phyloP scores from a whole-genome alignment of 495 filamentous ascomycete genomes.

The Cercophora scortea region DNA sequence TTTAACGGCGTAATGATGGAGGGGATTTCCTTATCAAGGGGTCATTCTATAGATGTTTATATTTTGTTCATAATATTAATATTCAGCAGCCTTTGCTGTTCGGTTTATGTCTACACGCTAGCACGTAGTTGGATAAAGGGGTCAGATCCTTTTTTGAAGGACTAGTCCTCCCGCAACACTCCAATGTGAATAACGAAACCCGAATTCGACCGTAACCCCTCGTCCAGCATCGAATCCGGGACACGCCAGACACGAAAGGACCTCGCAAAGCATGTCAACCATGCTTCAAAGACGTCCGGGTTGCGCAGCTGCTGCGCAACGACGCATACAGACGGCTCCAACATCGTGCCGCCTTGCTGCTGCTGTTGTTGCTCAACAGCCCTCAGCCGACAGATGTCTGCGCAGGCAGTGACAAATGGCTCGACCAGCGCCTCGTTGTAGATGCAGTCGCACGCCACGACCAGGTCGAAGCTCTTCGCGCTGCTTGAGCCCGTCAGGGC shows the following conservation, averaged over 20 bases:
- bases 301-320: constrained; percentile 82
- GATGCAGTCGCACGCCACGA: constrained; percentile 83
- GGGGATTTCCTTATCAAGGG: neutral
- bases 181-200: constrained; percentile 65
- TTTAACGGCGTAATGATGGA: neutral
- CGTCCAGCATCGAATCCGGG: constrained; percentile 46
- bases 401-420: constrained; percentile 77
- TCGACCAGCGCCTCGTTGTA: constrained; percentile 80
- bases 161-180: constrained; percentile 26
- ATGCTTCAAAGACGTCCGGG: constrained; percentile 75
- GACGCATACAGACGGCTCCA: constrained; percentile 44
- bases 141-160: too few relatives aligned
- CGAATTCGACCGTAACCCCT: constrained; percentile 47
- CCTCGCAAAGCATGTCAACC: constrained; percentile 59
- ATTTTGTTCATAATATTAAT: too few relatives aligned
- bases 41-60: too few relatives aligned
- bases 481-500: constrained; percentile 22
- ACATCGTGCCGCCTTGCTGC: neutral
- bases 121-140: too few relatives aligned
- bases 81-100: too few relatives aligned
- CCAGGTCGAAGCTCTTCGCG: constrained; percentile 44
- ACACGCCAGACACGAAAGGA: constrained; percentile 71
- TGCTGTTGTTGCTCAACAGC: neutral
- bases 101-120: too few relatives aligned
- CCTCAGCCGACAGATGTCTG: constrained; percentile 61